Conservation (phyloP, 495 filamentous ascomycete species). For the Letharia lupina region DNA sequence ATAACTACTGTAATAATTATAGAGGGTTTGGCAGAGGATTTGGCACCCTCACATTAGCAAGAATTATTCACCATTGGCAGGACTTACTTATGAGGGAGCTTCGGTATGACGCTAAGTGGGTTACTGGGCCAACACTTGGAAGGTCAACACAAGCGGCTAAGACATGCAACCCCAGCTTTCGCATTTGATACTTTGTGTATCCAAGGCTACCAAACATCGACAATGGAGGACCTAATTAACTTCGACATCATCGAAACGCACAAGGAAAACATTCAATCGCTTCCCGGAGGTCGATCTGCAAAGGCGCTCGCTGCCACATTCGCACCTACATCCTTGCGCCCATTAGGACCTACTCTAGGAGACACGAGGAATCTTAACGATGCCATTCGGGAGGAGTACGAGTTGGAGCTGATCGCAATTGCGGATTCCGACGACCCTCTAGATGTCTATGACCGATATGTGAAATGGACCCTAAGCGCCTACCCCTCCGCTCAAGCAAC, state of each 20-base stretch:
- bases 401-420: slow-evolving; percentile 68
- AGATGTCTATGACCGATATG: slow-evolving; percentile 92
- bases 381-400: slow-evolving; percentile 71
- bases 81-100: background rate
- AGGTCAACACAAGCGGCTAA: background rate
- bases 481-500: slow-evolving; percentile 92
- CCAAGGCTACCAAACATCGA: background rate
- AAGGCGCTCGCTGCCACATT: slow-evolving; percentile 80
- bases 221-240: slow-evolving; percentile 56
- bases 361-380: slow-evolving; percentile 71
- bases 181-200: background rate
- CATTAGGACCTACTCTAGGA: slow-evolving; percentile 52
- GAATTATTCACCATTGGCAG: no score
- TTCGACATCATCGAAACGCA: slow-evolving; percentile 94
- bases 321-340: slow-evolving; percentile 50
- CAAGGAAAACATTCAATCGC: slow-evolving; percentile 94
- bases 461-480: slow-evolving; percentile 90
- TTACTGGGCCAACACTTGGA: background rate
- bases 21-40: no score
- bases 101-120: background rate
- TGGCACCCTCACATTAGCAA: no score
- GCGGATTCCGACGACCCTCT: slow-evolving; percentile 89
- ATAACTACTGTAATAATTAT: no score
- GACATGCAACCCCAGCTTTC: background rate
- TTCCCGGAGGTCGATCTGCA: slow-evolving; percentile 85